Evolutionary conservation across 2,329 filamentous ascomycete genomes (phyloP), one percentile per base, ranked within the genome.

Genomic region (Pseudogymnoascus sp.): DNA sequence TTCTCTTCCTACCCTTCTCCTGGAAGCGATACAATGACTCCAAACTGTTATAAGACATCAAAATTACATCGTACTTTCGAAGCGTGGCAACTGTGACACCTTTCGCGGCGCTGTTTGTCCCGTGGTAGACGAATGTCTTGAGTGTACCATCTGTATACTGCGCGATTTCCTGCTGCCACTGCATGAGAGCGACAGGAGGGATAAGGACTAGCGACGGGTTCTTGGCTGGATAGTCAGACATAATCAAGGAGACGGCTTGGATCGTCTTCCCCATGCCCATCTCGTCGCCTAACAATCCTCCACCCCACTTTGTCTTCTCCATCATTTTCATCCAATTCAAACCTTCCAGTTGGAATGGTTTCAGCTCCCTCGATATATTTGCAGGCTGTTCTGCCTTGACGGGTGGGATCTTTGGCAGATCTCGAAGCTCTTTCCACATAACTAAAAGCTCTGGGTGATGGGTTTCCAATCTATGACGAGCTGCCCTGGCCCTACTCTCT

Each of bases 211-310:
- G 81, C 0, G 91, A 90, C 1, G 95, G 93, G 62, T 88, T 78
- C 68, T 89, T 89, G 22, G 87, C 89, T 3, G 93, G 93, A 70
- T 90, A 97, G 73, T 98, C 93, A 0, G 93, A 97, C 95, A 98
- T 98, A 75, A 99, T 92, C 50, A 99, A 83, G 2, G 93, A 97
- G 16, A 99, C 95, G 2, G 95, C 93, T 76, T 99, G 95, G 60
- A 99, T 98, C 0, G 95, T 99, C 79, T 99, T 99, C 60, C 95
- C 95, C 78, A 99, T 90, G 6, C 95, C 95, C 95, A 99, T 99
- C 76, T 99, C 95, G 70, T 99, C 95, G 64, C 95, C 95, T 1
- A 99, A 83, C 2, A 99, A 81, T 12, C 95, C 95, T 16, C 95
- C 95, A 71, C 87, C 90, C 83, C 93, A 98, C 40, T 89, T 78